phyloP scores from a whole-genome alignment of 2,329 filamentous ascomycete genomes.

The Dactylellina drechsleri region DNA sequence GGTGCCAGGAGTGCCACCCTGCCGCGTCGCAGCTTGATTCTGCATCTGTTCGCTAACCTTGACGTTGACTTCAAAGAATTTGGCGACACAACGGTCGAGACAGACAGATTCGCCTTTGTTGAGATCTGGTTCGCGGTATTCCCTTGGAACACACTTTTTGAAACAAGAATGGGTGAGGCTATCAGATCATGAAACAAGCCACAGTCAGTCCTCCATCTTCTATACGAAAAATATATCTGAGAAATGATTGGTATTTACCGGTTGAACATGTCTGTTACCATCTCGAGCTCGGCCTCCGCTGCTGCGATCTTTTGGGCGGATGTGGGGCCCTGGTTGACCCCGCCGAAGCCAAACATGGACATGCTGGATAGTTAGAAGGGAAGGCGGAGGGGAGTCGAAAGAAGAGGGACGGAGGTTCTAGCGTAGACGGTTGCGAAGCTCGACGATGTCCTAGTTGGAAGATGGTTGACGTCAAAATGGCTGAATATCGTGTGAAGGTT shows the following conservation, averaged over 20 bases:
- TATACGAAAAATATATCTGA: constrained; percentile 34
- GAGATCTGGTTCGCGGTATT: constrained; percentile 94
- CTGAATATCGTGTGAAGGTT: constrained; percentile 28
- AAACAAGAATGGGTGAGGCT: constrained; percentile 90
- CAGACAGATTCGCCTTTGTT: constrained; percentile 99
- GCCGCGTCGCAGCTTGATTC: constrained; percentile 45
- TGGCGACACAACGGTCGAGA: constrained; percentile 94
- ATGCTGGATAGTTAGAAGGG: constrained; percentile 64
- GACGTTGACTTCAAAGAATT: constrained; percentile 99
- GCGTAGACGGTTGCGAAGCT: constrained; percentile 7
- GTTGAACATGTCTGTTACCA: constrained; percentile 97
- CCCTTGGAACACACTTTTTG: constrained; percentile 88
- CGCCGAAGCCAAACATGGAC: constrained; percentile 78
- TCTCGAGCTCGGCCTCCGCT: constrained; percentile 96
- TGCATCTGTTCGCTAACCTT: constrained; percentile 76
- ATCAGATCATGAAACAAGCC: background rate
- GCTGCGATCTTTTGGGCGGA: constrained; percentile 97
- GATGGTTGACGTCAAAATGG: constrained; percentile 11
- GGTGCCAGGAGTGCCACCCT: constrained; percentile 37
- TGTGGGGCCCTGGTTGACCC: constrained; percentile 77
- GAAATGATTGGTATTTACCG: constrained; percentile 70
- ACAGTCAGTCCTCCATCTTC: background rate
- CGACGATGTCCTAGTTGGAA: constrained; percentile 16
- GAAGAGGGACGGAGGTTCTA: constrained; percentile 27
- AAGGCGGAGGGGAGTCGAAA: constrained; percentile 45